These are phyloP conservation scores for Arthrobotrys iridis DNA, from an alignment of 2,329 filamentous ascomycete species.

Conservation along the genomic window DNA sequence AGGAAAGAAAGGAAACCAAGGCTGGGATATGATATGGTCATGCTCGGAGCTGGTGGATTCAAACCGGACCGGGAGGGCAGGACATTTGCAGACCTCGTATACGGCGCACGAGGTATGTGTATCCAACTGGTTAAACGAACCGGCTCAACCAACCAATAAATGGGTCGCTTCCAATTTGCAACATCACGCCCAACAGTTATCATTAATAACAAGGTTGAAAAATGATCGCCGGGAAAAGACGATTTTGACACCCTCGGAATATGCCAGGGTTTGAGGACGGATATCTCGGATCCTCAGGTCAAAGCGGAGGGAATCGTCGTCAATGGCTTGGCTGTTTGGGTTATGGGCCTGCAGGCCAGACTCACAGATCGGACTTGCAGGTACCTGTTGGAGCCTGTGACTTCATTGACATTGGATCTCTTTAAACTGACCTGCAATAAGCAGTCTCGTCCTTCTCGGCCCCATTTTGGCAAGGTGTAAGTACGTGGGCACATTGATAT, in stretches of 20 bases:
- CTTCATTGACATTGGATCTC: too few species aligned
- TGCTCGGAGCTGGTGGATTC: too few species aligned
- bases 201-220: background rate
- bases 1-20: background rate
- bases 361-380: too few species aligned
- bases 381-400: too few species aligned
- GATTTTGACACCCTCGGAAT: background rate
- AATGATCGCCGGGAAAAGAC: background rate
- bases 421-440: background rate
- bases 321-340: background rate
- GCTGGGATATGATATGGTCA: too few species aligned
- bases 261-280: background rate
- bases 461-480: constrained; percentile 1
- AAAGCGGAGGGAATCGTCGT: background rate
- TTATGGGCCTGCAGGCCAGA: background rate
- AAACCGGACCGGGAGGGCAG: background rate
- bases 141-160: too few species aligned
- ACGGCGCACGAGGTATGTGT: background rate
- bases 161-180: constrained; percentile 1
- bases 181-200: background rate
- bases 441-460: background rate
- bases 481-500: background rate
- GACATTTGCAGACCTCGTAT: background rate
- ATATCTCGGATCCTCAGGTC: constrained; percentile 1
- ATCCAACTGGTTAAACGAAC: too few species aligned